Conservation (phyloP, 208 protist genomes). For the Crithidia acanthocephali region DNA sequence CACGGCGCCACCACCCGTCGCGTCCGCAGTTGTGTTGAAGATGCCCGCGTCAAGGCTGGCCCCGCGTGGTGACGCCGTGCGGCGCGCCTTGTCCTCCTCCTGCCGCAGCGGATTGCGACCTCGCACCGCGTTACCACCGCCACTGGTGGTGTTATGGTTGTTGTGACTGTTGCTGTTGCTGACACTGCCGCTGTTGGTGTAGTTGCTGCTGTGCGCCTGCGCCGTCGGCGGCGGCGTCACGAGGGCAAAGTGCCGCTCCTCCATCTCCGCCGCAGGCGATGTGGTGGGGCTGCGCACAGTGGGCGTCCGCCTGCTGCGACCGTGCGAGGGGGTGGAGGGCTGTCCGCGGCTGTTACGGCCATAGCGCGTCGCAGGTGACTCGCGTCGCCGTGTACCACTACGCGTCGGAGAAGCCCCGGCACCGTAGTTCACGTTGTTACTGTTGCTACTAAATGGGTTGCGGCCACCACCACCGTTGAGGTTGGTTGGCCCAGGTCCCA, state of each 20-base stretch:
- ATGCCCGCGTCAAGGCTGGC: background rate
- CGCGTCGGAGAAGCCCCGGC: background rate
- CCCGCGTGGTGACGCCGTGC: background rate
- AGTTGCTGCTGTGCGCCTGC: too few species aligned
- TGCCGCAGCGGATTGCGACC: background rate
- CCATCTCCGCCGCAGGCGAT: background rate
- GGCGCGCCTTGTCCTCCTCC: background rate
- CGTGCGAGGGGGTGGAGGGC: background rate
- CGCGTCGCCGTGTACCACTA: background rate
- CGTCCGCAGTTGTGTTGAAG: too few species aligned
- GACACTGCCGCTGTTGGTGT: background rate
- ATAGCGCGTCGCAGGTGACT: background rate
- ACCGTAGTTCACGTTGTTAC: background rate
- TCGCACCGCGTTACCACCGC: background rate
- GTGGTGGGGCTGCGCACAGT: too few species aligned
- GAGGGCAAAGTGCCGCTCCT: background rate
- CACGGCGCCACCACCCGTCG: background rate
- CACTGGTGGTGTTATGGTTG: too few species aligned
- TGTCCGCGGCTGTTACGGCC: background rate
- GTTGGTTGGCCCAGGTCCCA: background rate
- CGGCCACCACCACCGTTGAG: background rate
- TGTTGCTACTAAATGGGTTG: background rate
- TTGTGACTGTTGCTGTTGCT: background rate
- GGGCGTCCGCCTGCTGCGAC: background rate
- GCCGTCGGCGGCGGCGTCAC: background rate